These are phyloP conservation scores for Rhododendron henanense DNA, from an alignment of 148 eudicot species.

Conservation along the genomic window DNA sequence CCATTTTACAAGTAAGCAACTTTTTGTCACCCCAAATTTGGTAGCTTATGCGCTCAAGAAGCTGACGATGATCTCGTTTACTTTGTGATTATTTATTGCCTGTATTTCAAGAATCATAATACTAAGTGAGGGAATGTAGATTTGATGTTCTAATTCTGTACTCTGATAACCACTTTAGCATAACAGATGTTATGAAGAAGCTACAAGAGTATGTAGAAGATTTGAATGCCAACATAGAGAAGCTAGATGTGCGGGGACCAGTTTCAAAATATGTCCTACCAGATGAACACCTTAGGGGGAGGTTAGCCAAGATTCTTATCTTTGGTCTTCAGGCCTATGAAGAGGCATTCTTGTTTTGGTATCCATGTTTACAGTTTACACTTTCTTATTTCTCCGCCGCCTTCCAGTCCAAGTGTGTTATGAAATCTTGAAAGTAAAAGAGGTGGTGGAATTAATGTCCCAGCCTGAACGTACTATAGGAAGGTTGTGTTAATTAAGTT, in stretches of 20 bases:
- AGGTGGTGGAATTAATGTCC: neutral
- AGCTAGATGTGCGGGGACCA: slow-evolving; percentile 75
- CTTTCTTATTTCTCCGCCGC: neutral
- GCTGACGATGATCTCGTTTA: neutral
- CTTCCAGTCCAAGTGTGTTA: neutral
- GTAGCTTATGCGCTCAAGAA: neutral
- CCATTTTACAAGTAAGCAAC: slow-evolving; percentile 83
- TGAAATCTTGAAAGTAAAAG: neutral
- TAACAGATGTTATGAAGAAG: slow-evolving; percentile 65
- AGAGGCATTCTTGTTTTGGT: neutral
- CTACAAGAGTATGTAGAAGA: slow-evolving; percentile 78
- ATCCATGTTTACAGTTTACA: neutral
- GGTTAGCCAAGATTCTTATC: slow-evolving; percentile 41
- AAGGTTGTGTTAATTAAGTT: neutral
- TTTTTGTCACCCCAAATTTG: neutral
- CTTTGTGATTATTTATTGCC: neutral
- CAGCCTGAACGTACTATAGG: neutral
- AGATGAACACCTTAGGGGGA: slow-evolving; percentile 80
- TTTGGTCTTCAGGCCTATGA: neutral
- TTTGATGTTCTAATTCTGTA: neutral
- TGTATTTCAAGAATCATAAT: neutral
- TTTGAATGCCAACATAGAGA: slow-evolving; percentile 81
- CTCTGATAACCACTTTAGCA: slow-evolving; percentile 40
- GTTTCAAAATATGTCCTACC: slow-evolving; percentile 91
- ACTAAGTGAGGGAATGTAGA: neutral